Evolutionary conservation across 805 yeast species (phyloP).

Genomic region (Wickerhamiella kurtzmanii): DNA sequence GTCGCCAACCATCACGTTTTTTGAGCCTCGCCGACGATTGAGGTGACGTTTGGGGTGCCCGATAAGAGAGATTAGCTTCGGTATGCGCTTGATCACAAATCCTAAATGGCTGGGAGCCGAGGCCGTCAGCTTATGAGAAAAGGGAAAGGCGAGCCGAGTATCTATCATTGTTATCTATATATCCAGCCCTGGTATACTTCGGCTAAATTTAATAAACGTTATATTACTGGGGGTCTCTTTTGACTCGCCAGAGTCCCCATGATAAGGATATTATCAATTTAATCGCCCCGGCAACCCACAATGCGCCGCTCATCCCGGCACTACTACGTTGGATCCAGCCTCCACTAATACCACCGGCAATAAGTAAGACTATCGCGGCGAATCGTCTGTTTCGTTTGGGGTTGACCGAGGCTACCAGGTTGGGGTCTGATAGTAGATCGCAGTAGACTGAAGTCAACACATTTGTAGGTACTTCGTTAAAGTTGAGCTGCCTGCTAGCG

Average conservation of each 20-base stretch:
- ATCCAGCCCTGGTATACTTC: too few relatives aligned
- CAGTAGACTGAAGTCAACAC: slow-evolving; percentile 13
- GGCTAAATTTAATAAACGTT: too few relatives aligned
- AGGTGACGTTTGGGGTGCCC: too few relatives aligned
- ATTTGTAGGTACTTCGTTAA: slow-evolving; percentile 12
- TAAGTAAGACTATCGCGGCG: slow-evolving; percentile 6
- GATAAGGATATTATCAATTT: slow-evolving; percentile 4
- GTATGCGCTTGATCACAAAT: too few relatives aligned
- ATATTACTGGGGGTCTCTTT: too few relatives aligned
- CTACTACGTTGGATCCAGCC: slow-evolving; percentile 12
- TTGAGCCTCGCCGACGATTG: too few relatives aligned
- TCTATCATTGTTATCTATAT: too few relatives aligned
- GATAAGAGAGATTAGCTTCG: too few relatives aligned
- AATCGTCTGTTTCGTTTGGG: slow-evolving; percentile 10
- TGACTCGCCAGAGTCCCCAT: slow-evolving; percentile 8
- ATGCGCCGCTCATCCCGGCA: slow-evolving; percentile 9
- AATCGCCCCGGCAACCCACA: slow-evolving; percentile 11
- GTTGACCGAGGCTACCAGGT: slow-evolving; percentile 2
- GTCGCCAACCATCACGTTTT: too few relatives aligned
- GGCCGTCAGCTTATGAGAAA: too few relatives aligned
- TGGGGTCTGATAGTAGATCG: slow-evolving; percentile 11
- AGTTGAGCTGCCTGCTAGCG: slow-evolving; percentile 7
- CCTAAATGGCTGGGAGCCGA: too few relatives aligned
- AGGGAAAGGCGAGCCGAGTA: too few relatives aligned
- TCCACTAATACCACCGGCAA: slow-evolving; percentile 10